Evolutionary conservation across 139 green algal genomes (phyloP), one percentile per base, ranked within the genome.

Genomic region (Raphidocelis subcapitata): DNA sequence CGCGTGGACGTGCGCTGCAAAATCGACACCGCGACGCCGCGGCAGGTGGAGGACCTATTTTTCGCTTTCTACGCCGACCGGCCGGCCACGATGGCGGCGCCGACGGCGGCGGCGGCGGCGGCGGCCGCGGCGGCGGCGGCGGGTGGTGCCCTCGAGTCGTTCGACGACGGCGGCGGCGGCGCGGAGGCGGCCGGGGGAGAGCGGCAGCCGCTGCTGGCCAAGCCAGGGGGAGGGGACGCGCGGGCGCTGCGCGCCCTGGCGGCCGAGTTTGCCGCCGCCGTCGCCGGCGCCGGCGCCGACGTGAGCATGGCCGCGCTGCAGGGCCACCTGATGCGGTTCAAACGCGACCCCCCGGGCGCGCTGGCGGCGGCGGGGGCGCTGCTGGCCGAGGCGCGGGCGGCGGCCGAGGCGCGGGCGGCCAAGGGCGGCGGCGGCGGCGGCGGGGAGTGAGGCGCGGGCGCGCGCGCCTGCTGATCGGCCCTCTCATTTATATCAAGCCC

Each of bases 221-320:
- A 46, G 44, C 23, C 51, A 23, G 18, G 18, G 28, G 41, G 32
- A 3, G 20, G 18, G 8, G 62, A 65, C 2, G 24, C 36, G 23
- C 18, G 67, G 20, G 51, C n/a, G n/a, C 69, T 81, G 41, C 10
- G 56, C 51, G 29, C 55, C 15, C 44, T 81, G 26, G 75, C 75
- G 1, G 15, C 31, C 4, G 10, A 41, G 52, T 81, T 81, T 77
- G 68, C 68, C 3, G 24, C 2, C 4, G 10, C 64, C 36, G 36
- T 75, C n/a, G 55, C 56, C 18, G 55, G 3, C 18, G 24, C 57
- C 1, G 26, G 41, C 31, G 68, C 26, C 5, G 10, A 51, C 14
- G 68, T 74, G 55, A 73, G 60, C 52, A 76, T 76, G 75, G 75
- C 75, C 1, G 51, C 67, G n/a, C 41, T 81, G 62, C 75, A 81